Base-by-base conservation (phyloP, 2,329 filamentous ascomycete species). In the Blastomyces gilchristii region DNA sequence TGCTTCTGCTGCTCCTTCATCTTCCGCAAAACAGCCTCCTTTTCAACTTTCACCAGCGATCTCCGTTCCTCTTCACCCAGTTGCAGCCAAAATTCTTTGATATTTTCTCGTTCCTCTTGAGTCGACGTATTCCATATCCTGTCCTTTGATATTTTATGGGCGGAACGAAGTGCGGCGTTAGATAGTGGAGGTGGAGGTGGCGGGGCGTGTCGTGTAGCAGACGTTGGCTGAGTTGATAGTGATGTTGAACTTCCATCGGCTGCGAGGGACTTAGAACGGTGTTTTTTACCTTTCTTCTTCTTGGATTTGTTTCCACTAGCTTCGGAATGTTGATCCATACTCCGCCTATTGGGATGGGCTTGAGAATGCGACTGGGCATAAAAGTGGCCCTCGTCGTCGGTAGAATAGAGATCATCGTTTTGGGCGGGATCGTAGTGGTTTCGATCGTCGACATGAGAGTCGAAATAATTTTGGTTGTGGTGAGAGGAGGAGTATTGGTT, bases 1-100 rank as follows among this genome's bases (percentile, higher is more conserved):
- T 97, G 92, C 77, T 97, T 97, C 76, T 99, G 94, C 76, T 99
- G 94, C 76, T 99, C 94, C 81, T 99, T 99, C 94, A 99, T 99
- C 81, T 99, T 99, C 73, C 90, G 91, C 63, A 99, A 79, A 0
- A 99, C 94, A 8, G 94, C 93, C 76, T 99, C 93, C 78, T 99
- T 99, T 77, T 99, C 94, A 39, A 99, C 93, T 77, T 97, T 97
- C 72, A 99, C 91, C 57, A 99, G 81, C 18, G 90, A 94, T 74
- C 96, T 94, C 69, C 94, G 89, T 74, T 97, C 92, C 47, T 96
- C 90, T 75, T 99, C 94, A 68, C 90, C 91, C 53, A 99, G 78
- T 18, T 91, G 91, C 61, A 99, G 83, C 94, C 94, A 99, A 77
- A 97, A 99, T 69, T 96, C 90, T 77, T 97, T 96, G 73, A 99